Conservation (phyloP, 2,329 filamentous ascomycete genomes). For the Fusarium anthophilum region DNA sequence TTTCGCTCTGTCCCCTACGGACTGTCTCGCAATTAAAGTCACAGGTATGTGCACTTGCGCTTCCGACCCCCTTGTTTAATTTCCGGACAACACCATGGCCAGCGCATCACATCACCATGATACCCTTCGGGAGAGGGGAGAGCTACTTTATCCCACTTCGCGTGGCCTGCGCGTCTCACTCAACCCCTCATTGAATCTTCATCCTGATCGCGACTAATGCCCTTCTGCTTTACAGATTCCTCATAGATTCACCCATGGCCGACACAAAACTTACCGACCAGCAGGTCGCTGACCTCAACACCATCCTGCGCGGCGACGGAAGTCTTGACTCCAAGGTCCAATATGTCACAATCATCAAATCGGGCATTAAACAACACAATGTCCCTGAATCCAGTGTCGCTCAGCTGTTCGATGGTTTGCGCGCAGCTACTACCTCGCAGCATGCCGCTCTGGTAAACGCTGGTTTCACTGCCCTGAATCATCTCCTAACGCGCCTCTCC, state of each 20-base stretch:
- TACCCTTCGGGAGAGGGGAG: slow-evolving; percentile 15
- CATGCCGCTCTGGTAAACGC: slow-evolving; percentile 82
- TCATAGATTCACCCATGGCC: slow-evolving; percentile 53
- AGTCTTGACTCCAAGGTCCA: slow-evolving; percentile 76
- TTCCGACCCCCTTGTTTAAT: slow-evolving; percentile 7
- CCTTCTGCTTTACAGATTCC: slow-evolving; percentile 28
- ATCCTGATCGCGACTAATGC: slow-evolving; percentile 17
- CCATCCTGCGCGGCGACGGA: slow-evolving; percentile 67
- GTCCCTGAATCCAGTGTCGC: slow-evolving; percentile 79
- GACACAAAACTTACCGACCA: slow-evolving; percentile 66
- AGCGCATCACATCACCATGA: slow-evolving; percentile 31
- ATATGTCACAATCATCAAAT: slow-evolving; percentile 80
- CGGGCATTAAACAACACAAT: slow-evolving; percentile 90
- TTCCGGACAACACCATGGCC: slow-evolving; percentile 26
- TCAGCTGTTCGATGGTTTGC: slow-evolving; percentile 83
- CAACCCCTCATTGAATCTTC: background rate
- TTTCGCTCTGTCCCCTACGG: slow-evolving; percentile 28
- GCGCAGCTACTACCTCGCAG: slow-evolving; percentile 77
- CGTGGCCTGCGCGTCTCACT: slow-evolving; percentile 17
- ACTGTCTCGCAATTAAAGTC: slow-evolving; percentile 23
- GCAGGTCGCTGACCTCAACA: slow-evolving; percentile 64
- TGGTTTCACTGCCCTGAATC: slow-evolving; percentile 87
- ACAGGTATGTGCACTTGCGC: slow-evolving; percentile 29
- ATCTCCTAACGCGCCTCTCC: slow-evolving; percentile 85
- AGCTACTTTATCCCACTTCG: slow-evolving; percentile 26